These are phyloP conservation scores for Raphanus hybrid DNA, from an alignment of 441 rosid genomes.

Conservation along the genomic window DNA sequence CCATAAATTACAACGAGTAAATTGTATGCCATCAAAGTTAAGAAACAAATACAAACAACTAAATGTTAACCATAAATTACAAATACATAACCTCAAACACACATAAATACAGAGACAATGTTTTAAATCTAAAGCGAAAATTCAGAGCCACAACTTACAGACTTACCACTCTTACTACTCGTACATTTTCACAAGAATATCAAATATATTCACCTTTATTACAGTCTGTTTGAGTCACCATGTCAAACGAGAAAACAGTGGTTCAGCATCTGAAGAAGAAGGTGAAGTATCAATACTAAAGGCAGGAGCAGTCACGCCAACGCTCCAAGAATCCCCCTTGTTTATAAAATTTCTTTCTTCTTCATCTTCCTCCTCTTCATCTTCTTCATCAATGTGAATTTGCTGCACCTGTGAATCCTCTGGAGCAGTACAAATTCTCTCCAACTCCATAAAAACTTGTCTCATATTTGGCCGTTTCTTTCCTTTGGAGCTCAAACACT, in stretches of 20 bases:
- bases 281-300: conserved; percentile 4
- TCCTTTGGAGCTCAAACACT: conserved; percentile 45
- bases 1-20: background rate
- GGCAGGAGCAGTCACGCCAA: conserved; percentile 28
- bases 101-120: background rate
- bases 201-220: background rate
- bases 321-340: conserved; percentile 2
- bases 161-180: background rate
- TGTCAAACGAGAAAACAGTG: conserved; percentile 26
- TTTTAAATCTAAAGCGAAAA: background rate
- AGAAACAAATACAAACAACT: background rate
- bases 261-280: conserved; percentile 24
- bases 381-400: conserved; percentile 16
- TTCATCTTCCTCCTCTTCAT: conserved; percentile 27
- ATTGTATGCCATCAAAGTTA: background rate
- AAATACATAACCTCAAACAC: background rate
- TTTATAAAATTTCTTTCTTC: conserved; percentile 9
- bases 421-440: conserved; percentile 15
- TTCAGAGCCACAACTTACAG: background rate
- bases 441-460: conserved; percentile 39
- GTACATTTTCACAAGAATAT: background rate
- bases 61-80: background rate
- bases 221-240: conserved; percentile 8
- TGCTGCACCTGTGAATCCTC: background rate
- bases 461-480: conserved; percentile 46